Evolutionary conservation across 1,139 yeast genomes (phyloP).

Genomic region (Sugiyamaella grinbergsii): DNA sequence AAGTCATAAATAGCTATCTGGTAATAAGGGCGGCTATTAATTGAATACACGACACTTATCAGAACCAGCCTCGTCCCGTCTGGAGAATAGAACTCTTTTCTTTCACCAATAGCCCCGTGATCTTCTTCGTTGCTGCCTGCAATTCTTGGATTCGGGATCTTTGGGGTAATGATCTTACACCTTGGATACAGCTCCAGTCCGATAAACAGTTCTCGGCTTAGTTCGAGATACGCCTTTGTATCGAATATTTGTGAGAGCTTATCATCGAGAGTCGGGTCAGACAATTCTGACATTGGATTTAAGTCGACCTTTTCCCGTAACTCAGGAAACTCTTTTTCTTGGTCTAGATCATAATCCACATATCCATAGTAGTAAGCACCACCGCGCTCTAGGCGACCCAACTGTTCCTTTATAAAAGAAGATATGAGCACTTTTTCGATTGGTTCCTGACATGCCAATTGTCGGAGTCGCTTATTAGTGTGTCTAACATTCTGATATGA

Average conservation of each 20-base stretch:
- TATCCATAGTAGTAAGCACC: constrained; percentile 7
- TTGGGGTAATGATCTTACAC: constrained; percentile 16
- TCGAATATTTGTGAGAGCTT: background rate
- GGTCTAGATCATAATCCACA: background rate
- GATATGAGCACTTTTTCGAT: constrained; percentile 17
- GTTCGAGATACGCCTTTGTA: background rate
- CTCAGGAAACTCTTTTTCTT: background rate
- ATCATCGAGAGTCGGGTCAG: background rate
- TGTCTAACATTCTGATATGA: constrained; percentile 23
- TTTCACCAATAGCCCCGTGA: background rate
- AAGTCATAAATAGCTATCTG: constrained; percentile 14
- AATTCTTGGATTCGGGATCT: constrained; percentile 3
- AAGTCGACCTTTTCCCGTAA: background rate
- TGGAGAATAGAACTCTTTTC: constrained; percentile 11
- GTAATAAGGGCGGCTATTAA: background rate
- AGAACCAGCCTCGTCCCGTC: constrained; percentile 18
- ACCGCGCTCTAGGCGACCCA: background rate
- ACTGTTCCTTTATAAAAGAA: constrained; percentile 4
- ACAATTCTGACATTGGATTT: background rate
- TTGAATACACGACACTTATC: background rate
- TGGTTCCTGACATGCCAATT: constrained; percentile 11
- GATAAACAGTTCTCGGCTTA: constrained; percentile 11
- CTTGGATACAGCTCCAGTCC: constrained; percentile 17
- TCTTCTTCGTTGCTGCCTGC: background rate
- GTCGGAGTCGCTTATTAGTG: constrained; percentile 19